Evolutionary conservation across 129 eudicot species (phyloP), one percentile per base, ranked within the genome.

Genomic region (Artemisia annua): DNA sequence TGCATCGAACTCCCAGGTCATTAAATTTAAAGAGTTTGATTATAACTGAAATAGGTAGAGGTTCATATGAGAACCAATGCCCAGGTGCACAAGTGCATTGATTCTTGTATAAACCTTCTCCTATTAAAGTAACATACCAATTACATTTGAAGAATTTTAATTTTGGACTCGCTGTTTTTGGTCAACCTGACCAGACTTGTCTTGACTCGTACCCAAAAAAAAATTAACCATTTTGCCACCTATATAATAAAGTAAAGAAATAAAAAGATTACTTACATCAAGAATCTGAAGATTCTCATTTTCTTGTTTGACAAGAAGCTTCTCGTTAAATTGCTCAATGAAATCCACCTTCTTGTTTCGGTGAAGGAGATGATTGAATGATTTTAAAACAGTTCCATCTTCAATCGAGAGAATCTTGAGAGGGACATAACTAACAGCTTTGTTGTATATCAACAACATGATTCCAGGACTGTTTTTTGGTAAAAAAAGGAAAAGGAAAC

Each of bases 341-440:
- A 89, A 89, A 72, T 89, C 96, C 66, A 89, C 89, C 77, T 89
- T 89, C 80, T 84, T 89, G 73, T 86, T 89, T 48, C 86, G 90
- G 56, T 89, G 96, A 73, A 89, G 90, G 13, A 82, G 84, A 70
- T 89, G 96, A 71, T 82, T 86, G 75, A 89, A 89, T 55, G 96
- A 85, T 79, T 83, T 86, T 13, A 89, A 80, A 71, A 89, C 91
- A 70, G 96, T 79, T 15, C 96, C 96, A 81, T 88, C 95, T 71
- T 88, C 95, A 17, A 88, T 88, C 7, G 95, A 88, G 26, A 88
- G 90, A 78, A 88, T 88, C 85, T 88, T 85, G 51, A 88, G 79
- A 64, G 95, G 90, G 11, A 88, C 95, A 70, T 79, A 83, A 50
- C 95, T 79, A 53, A 79, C 75, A 15, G 79, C 75, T 72, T 88